Evolutionary conservation across 1,139 yeast species (phyloP).

Genomic region (Sugiyamaella paludigena): DNA sequence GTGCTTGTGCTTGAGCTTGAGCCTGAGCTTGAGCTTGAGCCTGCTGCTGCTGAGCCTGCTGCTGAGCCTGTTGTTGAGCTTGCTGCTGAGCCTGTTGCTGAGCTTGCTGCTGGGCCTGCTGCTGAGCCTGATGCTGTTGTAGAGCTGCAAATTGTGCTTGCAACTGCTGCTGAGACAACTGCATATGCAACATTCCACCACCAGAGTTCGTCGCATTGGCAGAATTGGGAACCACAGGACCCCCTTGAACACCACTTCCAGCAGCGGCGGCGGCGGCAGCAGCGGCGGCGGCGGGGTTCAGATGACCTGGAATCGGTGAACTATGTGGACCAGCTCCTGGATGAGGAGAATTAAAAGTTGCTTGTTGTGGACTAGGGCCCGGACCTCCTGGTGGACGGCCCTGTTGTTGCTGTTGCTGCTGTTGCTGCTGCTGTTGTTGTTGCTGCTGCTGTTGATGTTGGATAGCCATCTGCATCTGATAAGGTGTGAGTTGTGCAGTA

Average conservation of each 20-base stretch:
- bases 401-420: constrained; percentile 1
- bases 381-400: constrained; percentile 8
- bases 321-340: constrained; percentile 4
- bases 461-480: constrained; percentile 11
- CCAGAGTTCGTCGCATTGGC: constrained; percentile 1
- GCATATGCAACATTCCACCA: constrained; percentile 3
- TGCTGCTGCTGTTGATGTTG: constrained; percentile 10
- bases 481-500: constrained; percentile 8
- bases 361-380: background rate
- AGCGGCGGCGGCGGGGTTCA: background rate
- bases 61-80: constrained; percentile 21
- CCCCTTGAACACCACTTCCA: background rate
- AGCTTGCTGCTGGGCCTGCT: constrained; percentile 11
- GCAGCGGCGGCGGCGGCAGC: background rate
- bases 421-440: constrained; percentile 10
- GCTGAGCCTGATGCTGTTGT: constrained; percentile 18
- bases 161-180: constrained; percentile 14
- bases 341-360: constrained; percentile 1
- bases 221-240: background rate
- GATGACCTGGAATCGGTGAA: constrained; percentile 10
- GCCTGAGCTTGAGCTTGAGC: constrained; percentile 12
- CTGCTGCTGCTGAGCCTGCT: constrained; percentile 9
- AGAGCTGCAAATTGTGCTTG: constrained; percentile 15
- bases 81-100: constrained; percentile 18
- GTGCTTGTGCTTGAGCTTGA: constrained; percentile 18